phyloP scores from a whole-genome alignment of 2,329 filamentous ascomycete species.

The Teratosphaeria gauchensis region DNA sequence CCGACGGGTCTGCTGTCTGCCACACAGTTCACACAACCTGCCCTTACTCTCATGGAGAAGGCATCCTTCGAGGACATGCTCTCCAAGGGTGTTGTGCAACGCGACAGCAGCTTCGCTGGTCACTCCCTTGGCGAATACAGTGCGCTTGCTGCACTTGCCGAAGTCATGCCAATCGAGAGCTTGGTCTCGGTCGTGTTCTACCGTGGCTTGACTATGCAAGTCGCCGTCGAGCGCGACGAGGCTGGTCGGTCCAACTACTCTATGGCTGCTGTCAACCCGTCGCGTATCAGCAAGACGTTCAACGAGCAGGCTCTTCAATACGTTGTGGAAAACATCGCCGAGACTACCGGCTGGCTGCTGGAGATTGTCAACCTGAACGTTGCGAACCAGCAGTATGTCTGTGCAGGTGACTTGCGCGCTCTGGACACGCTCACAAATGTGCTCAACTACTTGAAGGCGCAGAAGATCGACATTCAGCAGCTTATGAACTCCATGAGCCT shows the following conservation, averaged over 20 bases:
- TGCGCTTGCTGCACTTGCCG: conserved; percentile 85
- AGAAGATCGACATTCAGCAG: conserved; percentile 94
- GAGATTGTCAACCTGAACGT: conserved; percentile 97
- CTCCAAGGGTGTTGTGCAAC: conserved; percentile 86
- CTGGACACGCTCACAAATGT: conserved; percentile 63
- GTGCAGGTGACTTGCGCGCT: conserved; percentile 56
- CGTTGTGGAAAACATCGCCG: conserved; percentile 88
- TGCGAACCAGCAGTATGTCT: conserved; percentile 61
- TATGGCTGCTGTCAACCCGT: conserved; percentile 98
- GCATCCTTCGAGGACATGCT: conserved; percentile 99
- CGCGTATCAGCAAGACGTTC: conserved; percentile 96
- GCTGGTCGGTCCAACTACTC: conserved; percentile 93
- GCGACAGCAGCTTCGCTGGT: conserved; percentile 93
- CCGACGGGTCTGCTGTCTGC: conserved; percentile 90
- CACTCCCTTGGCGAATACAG: conserved; percentile 98
- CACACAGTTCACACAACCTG: conserved; percentile 96
- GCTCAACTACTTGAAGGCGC: conserved; percentile 88
- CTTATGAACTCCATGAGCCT: conserved; percentile 78
- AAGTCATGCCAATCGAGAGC: conserved; percentile 99
- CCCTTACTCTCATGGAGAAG: conserved; percentile 98
- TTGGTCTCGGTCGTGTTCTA: conserved; percentile 99
- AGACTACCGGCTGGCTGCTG: conserved; percentile 87
- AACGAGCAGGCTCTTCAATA: conserved; percentile 96
- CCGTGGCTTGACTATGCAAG: conserved; percentile 97
- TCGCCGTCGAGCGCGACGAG: conserved; percentile 92